Conservation (phyloP, 768 basidiomycete genomes). For the Lactarius psammicola region DNA sequence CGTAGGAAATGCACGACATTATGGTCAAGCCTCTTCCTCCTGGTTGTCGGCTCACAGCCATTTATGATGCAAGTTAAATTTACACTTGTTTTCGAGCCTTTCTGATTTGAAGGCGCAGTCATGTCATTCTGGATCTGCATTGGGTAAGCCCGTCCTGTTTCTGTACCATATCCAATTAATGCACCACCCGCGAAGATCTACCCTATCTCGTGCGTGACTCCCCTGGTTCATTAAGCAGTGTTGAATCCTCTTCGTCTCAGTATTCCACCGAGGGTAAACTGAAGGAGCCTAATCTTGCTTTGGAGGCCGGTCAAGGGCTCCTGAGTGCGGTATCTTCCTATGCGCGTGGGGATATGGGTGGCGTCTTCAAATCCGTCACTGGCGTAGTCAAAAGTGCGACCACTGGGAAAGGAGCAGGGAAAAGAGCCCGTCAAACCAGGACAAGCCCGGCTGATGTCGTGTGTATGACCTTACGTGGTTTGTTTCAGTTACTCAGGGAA, state of each 20-base stretch:
- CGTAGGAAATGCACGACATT: constrained; percentile 43
- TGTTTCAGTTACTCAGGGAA: constrained; percentile 4
- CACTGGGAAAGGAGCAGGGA: constrained; percentile 62
- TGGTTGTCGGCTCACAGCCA: constrained; percentile 66
- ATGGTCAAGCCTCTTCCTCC: constrained; percentile 56
- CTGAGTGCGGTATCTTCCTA: constrained; percentile 77
- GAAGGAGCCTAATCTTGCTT: constrained; percentile 88
- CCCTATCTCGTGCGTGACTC: constrained; percentile 35
- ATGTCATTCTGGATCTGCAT: constrained; percentile 49
- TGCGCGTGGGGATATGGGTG: constrained; percentile 74
- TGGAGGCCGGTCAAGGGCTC: constrained; percentile 85
- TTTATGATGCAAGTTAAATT: constrained; percentile 48
- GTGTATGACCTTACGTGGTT: constrained; percentile 35
- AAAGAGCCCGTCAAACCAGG: constrained; percentile 49
- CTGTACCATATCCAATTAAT: neutral
- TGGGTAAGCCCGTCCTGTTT: constrained; percentile 34
- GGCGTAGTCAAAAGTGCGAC: constrained; percentile 74
- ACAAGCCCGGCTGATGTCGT: constrained; percentile 91
- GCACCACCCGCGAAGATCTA: constrained; percentile 33
- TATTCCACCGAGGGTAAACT: constrained; percentile 95
- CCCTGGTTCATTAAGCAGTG: neutral
- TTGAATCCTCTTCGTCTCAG: constrained; percentile 36
- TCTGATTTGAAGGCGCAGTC: constrained; percentile 34
- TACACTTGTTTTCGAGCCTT: neutral
- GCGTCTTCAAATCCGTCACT: constrained; percentile 70